phyloP scores from a whole-genome alignment of 169 alveolate genomes.

The Plasmodium inui region DNA sequence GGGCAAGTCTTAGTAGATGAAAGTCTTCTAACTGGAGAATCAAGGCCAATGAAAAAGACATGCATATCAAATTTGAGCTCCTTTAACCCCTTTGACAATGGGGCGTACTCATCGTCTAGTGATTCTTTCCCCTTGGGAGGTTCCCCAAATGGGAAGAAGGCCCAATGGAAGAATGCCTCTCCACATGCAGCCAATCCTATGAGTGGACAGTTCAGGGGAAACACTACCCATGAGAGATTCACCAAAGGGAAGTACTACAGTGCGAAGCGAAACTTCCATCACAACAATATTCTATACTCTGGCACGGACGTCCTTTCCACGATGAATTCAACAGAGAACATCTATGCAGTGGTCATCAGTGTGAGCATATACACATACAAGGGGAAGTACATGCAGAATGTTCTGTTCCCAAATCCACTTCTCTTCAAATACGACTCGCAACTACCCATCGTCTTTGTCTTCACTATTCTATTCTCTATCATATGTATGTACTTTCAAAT shows the following conservation, averaged over 20 bases:
- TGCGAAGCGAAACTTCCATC: neutral
- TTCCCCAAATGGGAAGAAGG: neutral
- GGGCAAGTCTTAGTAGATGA: constrained; percentile 91
- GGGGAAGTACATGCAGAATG: constrained; percentile 94
- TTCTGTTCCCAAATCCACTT: constrained; percentile 92
- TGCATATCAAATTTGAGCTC: constrained; percentile 75
- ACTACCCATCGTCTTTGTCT: constrained; percentile 83
- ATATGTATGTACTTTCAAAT: constrained; percentile 84
- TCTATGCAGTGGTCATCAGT: constrained; percentile 92
- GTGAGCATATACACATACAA: constrained; percentile 93
- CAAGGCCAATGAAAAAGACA: constrained; percentile 88
- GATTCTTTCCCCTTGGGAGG: neutral
- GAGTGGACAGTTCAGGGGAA: neutral
- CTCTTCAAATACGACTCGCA: constrained; percentile 87
- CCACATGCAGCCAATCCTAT: neutral
- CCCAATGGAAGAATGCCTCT: neutral
- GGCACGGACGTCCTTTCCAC: constrained; percentile 84
- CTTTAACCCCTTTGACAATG: constrained; percentile 44
- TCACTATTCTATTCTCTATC: constrained; percentile 79
- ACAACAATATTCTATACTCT: constrained; percentile 80
- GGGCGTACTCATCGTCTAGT: neutral
- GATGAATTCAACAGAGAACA: constrained; percentile 78
- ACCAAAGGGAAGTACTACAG: neutral
- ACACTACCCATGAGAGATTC: neutral
- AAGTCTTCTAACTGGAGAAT: constrained; percentile 91